Base-by-base conservation (phyloP, 2,329 filamentous ascomycete species). In the Grosmannia huntii region DNA sequence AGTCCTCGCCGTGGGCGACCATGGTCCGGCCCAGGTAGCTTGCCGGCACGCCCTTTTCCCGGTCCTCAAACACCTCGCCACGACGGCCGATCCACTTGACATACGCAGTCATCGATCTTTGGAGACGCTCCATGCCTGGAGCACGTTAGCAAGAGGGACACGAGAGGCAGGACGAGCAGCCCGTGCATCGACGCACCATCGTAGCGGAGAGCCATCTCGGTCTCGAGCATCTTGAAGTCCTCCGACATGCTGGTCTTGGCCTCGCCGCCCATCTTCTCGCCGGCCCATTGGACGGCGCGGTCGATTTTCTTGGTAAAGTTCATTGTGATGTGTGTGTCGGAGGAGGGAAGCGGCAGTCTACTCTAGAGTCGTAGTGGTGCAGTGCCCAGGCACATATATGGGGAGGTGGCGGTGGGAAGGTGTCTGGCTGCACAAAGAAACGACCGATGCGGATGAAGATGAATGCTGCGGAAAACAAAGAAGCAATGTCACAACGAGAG, bases 231-330 rank as follows among this genome's bases (percentile, higher is more conserved):
- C 74, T 89, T 95, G 80, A 97, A 97, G 68, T 96, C 87, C 56
- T 97, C 90, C 0, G 89, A 87, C 63, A 90, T 84, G 69, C 79
- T 83, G 11, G 92, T 96, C 75, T 90, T 94, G 73, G 85, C 81
- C 73, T 96, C 91, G 64, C 83, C 83, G 66, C 92, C 92, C 89
- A 97, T 96, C 74, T 91, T 89, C 76, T 97, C 92, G 65, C 90
- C 90, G 44, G 91, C 90, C 92, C 92, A 97, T 86, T 97, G 92
- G 77, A 92, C 95, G 77, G 95, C 86, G 68, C 92, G 87, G 74
- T 91, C 92, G 70, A 97, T 84, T 71, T 95, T 96, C 79, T 95
- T 96, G 73, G 76, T 79, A 66, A 83, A 75, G 65, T 77, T 74
- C 79, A 82, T 82, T 38, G 36, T 38, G 36, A 16, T 16, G 36